A percentile compares a stretch with the other conserved stretches of the same genome.
Evolutionary conservation across 1,139 yeast genomes (phyloP).

Genomic region (Scheffersomyces parashehatae): DNA sequence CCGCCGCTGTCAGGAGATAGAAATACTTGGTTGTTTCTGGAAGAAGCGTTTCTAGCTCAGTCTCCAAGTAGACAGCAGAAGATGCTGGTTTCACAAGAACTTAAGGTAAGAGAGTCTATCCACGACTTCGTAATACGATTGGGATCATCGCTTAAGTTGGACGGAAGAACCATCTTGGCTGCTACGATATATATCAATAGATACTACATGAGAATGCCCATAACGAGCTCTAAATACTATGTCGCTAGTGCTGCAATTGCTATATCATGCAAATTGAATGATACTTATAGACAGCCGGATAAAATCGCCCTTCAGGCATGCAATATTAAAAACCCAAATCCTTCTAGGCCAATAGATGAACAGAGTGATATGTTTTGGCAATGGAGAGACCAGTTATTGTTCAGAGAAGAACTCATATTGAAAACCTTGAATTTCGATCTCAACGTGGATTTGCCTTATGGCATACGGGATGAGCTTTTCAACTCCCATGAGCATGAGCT

Average conservation of each 20-base stretch:
- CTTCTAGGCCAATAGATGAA: conserved; percentile 35
- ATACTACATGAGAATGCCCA: conserved; percentile 46
- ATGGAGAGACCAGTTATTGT: conserved; percentile 49
- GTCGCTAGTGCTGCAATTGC: conserved; percentile 50
- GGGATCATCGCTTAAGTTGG: conserved; percentile 42
- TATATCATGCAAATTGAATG: conserved; percentile 45
- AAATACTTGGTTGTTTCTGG: conserved; percentile 38
- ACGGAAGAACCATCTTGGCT: conserved; percentile 44
- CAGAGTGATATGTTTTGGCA: conserved; percentile 46
- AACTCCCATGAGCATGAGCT: not conserved
- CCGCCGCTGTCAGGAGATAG: not conserved
- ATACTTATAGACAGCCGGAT: conserved; percentile 45
- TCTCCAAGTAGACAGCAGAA: conserved; percentile 34
- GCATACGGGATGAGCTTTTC: conserved; percentile 28
- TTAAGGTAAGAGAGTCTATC: conserved; percentile 38
- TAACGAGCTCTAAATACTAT: conserved; percentile 46
- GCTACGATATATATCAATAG: conserved; percentile 44
- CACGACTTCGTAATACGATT: conserved; percentile 42
- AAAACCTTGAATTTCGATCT: conserved; percentile 44
- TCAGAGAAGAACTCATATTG: conserved; percentile 44
- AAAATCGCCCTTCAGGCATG: conserved; percentile 44
- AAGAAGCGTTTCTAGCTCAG: conserved; percentile 27
- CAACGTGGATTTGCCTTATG: conserved; percentile 41
- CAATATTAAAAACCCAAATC: conserved; percentile 29
- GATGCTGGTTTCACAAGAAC: conserved; percentile 30